Evolutionary conservation across 352 stramenopile species (phyloP).

Genomic region (Globisporangium viniferum): DNA sequence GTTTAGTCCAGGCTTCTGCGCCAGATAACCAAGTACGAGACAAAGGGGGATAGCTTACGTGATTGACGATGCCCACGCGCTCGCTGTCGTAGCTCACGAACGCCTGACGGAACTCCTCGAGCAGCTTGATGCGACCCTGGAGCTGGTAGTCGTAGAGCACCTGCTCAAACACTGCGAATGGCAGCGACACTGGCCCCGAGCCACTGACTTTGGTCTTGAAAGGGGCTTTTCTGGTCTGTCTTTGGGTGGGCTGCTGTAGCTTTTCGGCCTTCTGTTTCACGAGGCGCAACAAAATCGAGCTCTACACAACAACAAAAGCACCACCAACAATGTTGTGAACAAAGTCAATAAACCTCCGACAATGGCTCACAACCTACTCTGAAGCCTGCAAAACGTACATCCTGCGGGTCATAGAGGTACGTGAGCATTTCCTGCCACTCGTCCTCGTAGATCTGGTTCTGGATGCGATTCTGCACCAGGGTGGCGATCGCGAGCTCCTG

Average conservation of each 20-base stretch:
- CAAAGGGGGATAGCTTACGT: conserved; percentile 12
- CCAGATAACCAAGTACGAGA: neutral
- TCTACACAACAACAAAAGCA: conserved; percentile 25
- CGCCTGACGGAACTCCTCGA: conserved; percentile 44
- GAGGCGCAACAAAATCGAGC: conserved; percentile 39
- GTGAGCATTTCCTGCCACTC: conserved; percentile 72
- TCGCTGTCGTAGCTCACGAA: conserved; percentile 55
- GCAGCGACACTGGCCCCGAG: conserved; percentile 19
- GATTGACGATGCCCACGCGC: conserved; percentile 53
- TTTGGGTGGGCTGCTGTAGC: conserved; percentile 11
- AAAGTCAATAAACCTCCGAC: neutral
- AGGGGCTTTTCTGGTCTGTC: conserved; percentile 18
- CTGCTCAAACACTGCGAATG: conserved; percentile 63
- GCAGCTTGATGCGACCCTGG: conserved; percentile 54
- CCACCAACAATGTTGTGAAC: neutral
- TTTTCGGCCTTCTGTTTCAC: conserved; percentile 41
- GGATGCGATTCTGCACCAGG: conserved; percentile 42
- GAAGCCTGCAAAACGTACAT: conserved; percentile 35
- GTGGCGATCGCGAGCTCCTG: conserved; percentile 45
- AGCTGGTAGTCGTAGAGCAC: conserved; percentile 73
- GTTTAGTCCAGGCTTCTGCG: no score
- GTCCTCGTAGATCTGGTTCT: conserved; percentile 43
- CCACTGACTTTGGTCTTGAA: neutral
- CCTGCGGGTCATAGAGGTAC: conserved; percentile 74
- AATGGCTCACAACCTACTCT: neutral